phyloP scores from a whole-genome alignment of 305 asterid genomes.

The Rubia balearica region DNA sequence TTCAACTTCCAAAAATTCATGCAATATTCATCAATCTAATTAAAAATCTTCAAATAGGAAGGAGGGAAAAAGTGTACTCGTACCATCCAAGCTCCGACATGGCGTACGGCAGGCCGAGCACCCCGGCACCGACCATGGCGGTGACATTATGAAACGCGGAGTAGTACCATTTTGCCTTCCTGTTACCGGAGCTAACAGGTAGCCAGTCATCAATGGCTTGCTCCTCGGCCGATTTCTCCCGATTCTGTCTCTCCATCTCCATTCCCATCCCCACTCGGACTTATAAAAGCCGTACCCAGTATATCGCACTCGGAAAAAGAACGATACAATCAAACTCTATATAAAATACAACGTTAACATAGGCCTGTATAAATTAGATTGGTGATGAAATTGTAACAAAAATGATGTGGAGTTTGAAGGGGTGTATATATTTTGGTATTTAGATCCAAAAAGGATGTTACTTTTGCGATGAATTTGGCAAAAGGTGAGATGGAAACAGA shows the following conservation, averaged over 20 bases:
- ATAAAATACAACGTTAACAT: no score
- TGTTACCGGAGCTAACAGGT: slow-evolving; percentile 37
- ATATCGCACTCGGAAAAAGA: no score
- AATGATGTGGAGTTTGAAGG: not conserved
- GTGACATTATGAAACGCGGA: slow-evolving; percentile 71
- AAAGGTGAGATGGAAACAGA: not conserved
- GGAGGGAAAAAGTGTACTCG: not conserved
- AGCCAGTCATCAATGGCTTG: slow-evolving; percentile 54
- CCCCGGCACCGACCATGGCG: slow-evolving; percentile 82
- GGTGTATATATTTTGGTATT: not conserved
- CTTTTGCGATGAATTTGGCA: not conserved
- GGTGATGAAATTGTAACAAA: no score
- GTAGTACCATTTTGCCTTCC: slow-evolving; percentile 65
- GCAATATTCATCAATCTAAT: not conserved
- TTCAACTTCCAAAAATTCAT: not conserved
- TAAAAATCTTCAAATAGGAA: no score
- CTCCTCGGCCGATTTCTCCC: slow-evolving; percentile 25
- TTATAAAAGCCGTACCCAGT: no score
- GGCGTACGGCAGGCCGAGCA: slow-evolving; percentile 70
- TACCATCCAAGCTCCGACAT: slow-evolving; percentile 73
- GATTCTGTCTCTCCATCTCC: not conserved
- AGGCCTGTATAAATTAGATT: no score
- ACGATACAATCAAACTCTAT: no score
- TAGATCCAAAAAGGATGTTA: not conserved
- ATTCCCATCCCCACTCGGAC: not conserved